Percentiles rank a stretch among this genome's conserved stretches.
phyloP scores from a whole-genome alignment of 257 asterid species.

The Fraxinus anomala region DNA sequence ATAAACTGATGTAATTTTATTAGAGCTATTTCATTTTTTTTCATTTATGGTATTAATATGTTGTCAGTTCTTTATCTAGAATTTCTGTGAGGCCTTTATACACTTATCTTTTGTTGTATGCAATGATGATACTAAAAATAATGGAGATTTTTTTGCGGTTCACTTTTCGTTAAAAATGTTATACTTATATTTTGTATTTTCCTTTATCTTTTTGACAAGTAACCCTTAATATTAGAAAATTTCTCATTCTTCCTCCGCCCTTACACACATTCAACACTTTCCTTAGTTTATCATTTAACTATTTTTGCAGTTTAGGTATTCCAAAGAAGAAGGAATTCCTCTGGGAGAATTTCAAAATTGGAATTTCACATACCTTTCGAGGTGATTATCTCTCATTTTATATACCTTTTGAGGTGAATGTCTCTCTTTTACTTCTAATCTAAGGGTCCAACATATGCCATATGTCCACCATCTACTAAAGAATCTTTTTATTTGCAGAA shows the following conservation, averaged over 20 bases:
- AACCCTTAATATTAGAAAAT: background rate
- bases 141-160: background rate
- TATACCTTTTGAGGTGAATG: no score
- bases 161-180: background rate
- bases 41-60: no score
- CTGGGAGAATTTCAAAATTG: constrained; percentile 49
- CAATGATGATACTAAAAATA: background rate
- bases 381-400: constrained; percentile 22
- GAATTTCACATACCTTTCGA: constrained; percentile 50
- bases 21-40: no score
- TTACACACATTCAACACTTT: constrained; percentile 6
- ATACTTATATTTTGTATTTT: background rate
- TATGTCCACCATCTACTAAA: no score
- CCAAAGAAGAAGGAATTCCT: constrained; percentile 84
- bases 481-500: no score
- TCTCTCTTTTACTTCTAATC: no score
- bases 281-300: background rate
- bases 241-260: background rate
- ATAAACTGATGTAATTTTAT: no score
- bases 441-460: no score
- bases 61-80: no score
- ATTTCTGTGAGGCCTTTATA: no score
- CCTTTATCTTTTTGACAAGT: background rate
- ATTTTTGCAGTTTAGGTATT: constrained; percentile 56
- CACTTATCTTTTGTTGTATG: no score